A percentile compares a stretch with the other conserved stretches of the same genome.
phyloP scores from a whole-genome alignment of 441 rosid species.

The Pelargonium myrrhifolium region DNA sequence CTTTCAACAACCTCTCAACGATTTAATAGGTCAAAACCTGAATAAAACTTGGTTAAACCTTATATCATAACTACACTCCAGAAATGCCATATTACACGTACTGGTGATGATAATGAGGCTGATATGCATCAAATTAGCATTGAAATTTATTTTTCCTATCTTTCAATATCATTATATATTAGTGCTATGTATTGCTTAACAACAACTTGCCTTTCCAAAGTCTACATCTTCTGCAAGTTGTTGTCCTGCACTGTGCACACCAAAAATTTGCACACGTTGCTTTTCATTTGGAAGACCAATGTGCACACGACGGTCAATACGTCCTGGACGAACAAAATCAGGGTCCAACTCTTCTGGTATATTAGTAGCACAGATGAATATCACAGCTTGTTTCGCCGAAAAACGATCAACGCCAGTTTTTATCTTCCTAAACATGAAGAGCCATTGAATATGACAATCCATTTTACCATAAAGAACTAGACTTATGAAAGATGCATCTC shows the following conservation, averaged over 20 bases:
- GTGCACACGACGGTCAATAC: slow-evolving; percentile 89
- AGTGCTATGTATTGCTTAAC: not conserved
- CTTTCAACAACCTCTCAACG: not conserved
- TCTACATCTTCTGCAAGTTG: slow-evolving; percentile 78
- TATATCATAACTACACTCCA: not conserved
- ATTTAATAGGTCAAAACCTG: not conserved
- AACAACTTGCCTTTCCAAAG: slow-evolving; percentile 56
- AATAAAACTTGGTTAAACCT: not conserved
- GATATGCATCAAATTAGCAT: not conserved
- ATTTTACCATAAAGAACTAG: slow-evolving; percentile 1
- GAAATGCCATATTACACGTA: not conserved
- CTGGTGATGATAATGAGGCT: not conserved
- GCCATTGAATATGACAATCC: slow-evolving; percentile 17
- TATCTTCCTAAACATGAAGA: slow-evolving; percentile 55
- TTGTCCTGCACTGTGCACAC: slow-evolving; percentile 82
- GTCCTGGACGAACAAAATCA: slow-evolving; percentile 86
- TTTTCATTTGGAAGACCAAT: slow-evolving; percentile 93
- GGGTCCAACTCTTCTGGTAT: slow-evolving; percentile 93
- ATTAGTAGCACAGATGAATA: slow-evolving; percentile 97
- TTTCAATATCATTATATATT: not conserved
- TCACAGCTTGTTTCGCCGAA: slow-evolving; percentile 93
- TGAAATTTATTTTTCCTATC: not conserved
- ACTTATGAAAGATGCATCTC: not conserved
- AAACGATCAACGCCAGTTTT: slow-evolving; percentile 87
- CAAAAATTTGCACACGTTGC: slow-evolving; percentile 85